Percentiles rank a stretch among this genome's conserved stretches.
These are phyloP conservation scores for Xylariaceae sp. DNA, from an alignment of 2,329 filamentous ascomycete genomes.

Conservation along the genomic window DNA sequence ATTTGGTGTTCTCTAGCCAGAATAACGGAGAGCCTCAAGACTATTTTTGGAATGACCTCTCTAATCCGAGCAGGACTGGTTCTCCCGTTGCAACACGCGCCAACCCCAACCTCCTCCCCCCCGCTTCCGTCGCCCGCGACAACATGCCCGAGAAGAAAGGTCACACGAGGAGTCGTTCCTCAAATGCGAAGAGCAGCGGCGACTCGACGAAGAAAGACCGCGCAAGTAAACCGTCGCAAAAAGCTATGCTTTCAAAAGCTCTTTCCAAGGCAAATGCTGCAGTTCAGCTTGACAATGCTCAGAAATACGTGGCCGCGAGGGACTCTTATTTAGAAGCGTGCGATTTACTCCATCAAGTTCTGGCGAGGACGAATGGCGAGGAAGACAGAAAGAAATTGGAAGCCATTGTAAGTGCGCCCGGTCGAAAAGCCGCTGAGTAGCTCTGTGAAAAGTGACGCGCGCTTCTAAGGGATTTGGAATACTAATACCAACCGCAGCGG, in stretches of 20 bases:
- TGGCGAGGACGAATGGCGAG: conserved; percentile 75
- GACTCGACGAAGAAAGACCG: conserved; percentile 36
- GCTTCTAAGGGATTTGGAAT: conserved; percentile 10
- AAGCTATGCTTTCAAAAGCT: conserved; percentile 94
- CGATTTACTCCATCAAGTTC: conserved; percentile 78
- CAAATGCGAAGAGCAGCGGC: conserved; percentile 38
- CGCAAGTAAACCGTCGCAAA: conserved; percentile 62
- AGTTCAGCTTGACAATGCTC: conserved; percentile 91
- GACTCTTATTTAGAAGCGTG: conserved; percentile 91
- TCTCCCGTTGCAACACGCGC: conserved; percentile 18
- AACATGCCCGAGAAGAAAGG: conserved; percentile 33
- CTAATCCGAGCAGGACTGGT: conserved; percentile 15
- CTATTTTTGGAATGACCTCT: conserved; percentile 22
- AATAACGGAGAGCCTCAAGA: conserved; percentile 18
- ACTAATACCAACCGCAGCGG: conserved; percentile 46
- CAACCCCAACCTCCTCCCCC: conserved; percentile 19
- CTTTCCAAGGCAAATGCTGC: conserved; percentile 94
- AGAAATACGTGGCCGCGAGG: conserved; percentile 88
- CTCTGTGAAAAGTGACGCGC: neutral
- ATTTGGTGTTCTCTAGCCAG: conserved; percentile 17
- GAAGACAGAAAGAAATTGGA: conserved; percentile 89
- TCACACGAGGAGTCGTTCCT: conserved; percentile 44
- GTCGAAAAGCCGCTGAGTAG: neutral
- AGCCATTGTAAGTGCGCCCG: conserved; percentile 68
- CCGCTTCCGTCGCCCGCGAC: conserved; percentile 22